These are phyloP conservation scores for Hyphopichia buzzinii DNA, from an alignment of 1,139 yeast genomes.

Conservation along the genomic window DNA sequence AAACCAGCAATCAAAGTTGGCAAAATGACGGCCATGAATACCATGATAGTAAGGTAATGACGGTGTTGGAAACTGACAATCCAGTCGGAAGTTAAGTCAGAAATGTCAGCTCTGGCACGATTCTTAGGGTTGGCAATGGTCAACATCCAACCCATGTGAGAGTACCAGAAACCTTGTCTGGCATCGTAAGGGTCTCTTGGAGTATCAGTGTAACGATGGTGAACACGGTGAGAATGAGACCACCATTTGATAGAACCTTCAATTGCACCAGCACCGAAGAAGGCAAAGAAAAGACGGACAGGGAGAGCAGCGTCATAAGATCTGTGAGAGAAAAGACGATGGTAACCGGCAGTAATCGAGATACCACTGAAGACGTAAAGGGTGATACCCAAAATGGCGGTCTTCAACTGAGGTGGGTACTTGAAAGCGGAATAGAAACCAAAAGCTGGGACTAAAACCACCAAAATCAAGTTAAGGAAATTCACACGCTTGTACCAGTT, in stretches of 20 bases:
- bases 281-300: constrained; percentile 67
- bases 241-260: constrained; percentile 99
- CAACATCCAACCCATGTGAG: constrained; percentile 98
- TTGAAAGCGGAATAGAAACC: constrained; percentile 56
- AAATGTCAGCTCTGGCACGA: constrained; percentile 94
- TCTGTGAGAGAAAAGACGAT: constrained; percentile 77
- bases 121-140: constrained; percentile 88
- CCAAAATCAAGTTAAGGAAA: constrained; percentile 88
- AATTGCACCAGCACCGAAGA: constrained; percentile 92
- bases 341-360: constrained; percentile 89
- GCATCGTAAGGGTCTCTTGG: constrained; percentile 97
- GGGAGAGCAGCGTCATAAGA: constrained; percentile 77
- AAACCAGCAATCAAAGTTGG: constrained; percentile 79
- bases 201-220: constrained; percentile 97
- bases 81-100: constrained; percentile 88
- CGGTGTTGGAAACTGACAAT: constrained; percentile 91
- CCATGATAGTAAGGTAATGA: constrained; percentile 74
- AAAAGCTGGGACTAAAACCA: constrained; percentile 63
- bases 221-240: constrained; percentile 96
- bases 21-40: constrained; percentile 62
- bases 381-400: constrained; percentile 56
- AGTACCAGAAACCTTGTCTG: constrained; percentile 90
- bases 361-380: constrained; percentile 75
- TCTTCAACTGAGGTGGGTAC: constrained; percentile 56
- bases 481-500: constrained; percentile 90